A percentile compares a stretch with the other conserved stretches of the same genome.
These are phyloP conservation scores for Cladosporium sphaerospermum DNA, from an alignment of 2,329 filamentous ascomycete genomes.

Conservation along the genomic window DNA sequence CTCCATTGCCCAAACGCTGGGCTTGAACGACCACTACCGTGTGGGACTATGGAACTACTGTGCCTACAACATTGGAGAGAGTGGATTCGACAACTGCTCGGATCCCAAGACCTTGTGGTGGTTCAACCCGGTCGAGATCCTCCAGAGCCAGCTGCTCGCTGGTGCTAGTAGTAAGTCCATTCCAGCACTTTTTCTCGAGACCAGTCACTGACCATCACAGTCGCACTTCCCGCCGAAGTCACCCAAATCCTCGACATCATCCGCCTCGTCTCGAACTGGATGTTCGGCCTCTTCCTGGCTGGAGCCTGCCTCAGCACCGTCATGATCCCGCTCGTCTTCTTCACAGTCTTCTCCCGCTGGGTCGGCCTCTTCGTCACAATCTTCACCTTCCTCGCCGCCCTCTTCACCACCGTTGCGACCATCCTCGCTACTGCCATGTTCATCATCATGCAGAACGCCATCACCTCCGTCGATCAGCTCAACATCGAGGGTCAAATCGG, in stretches of 20 bases:
- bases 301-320: conserved; percentile 64
- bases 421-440: conserved; percentile 79
- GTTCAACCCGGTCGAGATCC: conserved; percentile 83
- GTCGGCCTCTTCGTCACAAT: conserved; percentile 61
- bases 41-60: conserved; percentile 90
- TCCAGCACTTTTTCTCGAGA: not conserved
- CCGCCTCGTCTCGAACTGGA: conserved; percentile 67
- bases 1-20: conserved; percentile 77
- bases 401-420: conserved; percentile 63
- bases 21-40: conserved; percentile 90
- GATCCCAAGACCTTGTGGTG: conserved; percentile 66
- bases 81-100: conserved; percentile 70
- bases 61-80: conserved; percentile 68
- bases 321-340: conserved; percentile 59
- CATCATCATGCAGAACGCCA: conserved; percentile 70
- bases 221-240: conserved; percentile 71
- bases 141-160: conserved; percentile 71
- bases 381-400: conserved; percentile 59
- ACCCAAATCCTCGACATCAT: conserved; percentile 68
- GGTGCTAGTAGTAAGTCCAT: conserved; percentile 64
- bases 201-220: conserved; percentile 32
- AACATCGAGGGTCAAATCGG: conserved; percentile 71
- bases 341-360: conserved; percentile 48
- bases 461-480: conserved; percentile 62
- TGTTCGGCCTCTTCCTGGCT: conserved; percentile 83